Evolutionary conservation across 2,329 filamentous ascomycete species (phyloP).

Genomic region (Fusarium coffeatum): DNA sequence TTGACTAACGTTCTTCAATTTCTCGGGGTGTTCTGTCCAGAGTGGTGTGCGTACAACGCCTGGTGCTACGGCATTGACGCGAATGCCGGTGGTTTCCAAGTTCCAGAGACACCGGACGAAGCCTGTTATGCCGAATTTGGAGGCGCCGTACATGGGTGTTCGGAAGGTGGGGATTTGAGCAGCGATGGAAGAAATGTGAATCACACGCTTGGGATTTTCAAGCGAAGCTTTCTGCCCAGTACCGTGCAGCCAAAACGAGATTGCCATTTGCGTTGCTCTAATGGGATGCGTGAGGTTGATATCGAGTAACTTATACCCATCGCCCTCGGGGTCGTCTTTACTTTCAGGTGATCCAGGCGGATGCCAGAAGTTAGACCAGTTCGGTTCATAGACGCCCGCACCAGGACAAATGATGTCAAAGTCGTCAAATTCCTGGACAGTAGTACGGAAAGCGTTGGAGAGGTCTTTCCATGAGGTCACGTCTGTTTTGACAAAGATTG

Average conservation of each 20-base stretch:
- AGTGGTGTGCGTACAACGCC: slow-evolving; percentile 59
- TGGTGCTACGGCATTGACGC: slow-evolving; percentile 59
- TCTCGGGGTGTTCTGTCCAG: slow-evolving; percentile 59
- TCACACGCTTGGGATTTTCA: slow-evolving; percentile 51
- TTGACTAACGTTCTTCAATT: slow-evolving; percentile 52
- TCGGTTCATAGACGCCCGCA: slow-evolving; percentile 61
- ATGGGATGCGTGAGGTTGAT: slow-evolving; percentile 59
- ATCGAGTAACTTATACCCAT: slow-evolving; percentile 53
- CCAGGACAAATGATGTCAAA: slow-evolving; percentile 59
- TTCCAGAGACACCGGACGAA: slow-evolving; percentile 56
- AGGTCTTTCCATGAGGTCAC: slow-evolving; percentile 58
- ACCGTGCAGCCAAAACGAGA: slow-evolving; percentile 53
- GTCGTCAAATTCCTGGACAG: slow-evolving; percentile 52
- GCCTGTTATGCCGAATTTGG: slow-evolving; percentile 54
- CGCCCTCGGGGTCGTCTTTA: slow-evolving; percentile 46
- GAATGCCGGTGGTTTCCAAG: slow-evolving; percentile 52
- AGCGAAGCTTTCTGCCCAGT: slow-evolving; percentile 29
- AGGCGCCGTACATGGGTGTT: slow-evolving; percentile 54
- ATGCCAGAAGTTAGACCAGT: slow-evolving; percentile 57
- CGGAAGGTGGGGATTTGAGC: slow-evolving; percentile 51
- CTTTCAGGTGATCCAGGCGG: slow-evolving; percentile 53
- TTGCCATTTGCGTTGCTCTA: slow-evolving; percentile 54
- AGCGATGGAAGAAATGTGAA: slow-evolving; percentile 55
- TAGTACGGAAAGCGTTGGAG: slow-evolving; percentile 49
- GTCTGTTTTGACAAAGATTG: slow-evolving; percentile 58